Conservation (phyloP, 192 early-diverging fungal genomes). For the Entomortierella chlamydospora region DNA sequence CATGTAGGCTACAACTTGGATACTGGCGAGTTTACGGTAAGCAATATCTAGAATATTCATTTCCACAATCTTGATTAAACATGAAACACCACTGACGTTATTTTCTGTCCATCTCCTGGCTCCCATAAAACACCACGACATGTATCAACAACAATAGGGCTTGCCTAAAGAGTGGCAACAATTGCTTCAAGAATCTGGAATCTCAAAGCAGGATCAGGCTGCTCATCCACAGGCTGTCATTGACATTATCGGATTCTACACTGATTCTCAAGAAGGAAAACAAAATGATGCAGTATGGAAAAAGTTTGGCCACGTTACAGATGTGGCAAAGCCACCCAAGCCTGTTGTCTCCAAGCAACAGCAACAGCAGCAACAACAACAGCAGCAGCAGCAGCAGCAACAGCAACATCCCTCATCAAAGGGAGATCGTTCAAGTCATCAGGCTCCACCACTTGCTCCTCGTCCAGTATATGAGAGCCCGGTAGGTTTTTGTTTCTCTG, state of each 20-base stretch:
- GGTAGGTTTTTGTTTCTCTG: conserved; percentile 12
- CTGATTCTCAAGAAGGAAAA: conserved; percentile 65
- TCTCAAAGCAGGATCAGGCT: conserved; percentile 94
- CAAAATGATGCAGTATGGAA: conserved; percentile 62
- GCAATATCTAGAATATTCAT: neutral
- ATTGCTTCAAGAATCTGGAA: conserved; percentile 93
- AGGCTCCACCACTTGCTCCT: conserved; percentile 24
- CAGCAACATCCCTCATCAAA: conserved; percentile 5
- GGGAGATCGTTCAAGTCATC: conserved; percentile 22
- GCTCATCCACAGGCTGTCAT: conserved; percentile 94
- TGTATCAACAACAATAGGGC: conserved; percentile 67
- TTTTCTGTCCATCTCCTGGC: no score
- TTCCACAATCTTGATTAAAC: no score
- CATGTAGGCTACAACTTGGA: conserved; percentile 98
- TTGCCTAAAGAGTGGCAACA: conserved; percentile 95
- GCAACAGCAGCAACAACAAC: no score
- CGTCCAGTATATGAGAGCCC: conserved; percentile 51
- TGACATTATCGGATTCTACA: conserved; percentile 88
- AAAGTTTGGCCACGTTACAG: conserved; percentile 53
- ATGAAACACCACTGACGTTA: no score
- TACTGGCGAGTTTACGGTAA: conserved; percentile 93
- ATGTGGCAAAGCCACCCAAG: conserved; percentile 18
- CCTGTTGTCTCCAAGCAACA: conserved; percentile 8
- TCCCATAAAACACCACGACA: no score
- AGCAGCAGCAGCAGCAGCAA: neutral